phyloP scores from a whole-genome alignment of 2,329 filamentous ascomycete species.

The Calonectria fujianensis region DNA sequence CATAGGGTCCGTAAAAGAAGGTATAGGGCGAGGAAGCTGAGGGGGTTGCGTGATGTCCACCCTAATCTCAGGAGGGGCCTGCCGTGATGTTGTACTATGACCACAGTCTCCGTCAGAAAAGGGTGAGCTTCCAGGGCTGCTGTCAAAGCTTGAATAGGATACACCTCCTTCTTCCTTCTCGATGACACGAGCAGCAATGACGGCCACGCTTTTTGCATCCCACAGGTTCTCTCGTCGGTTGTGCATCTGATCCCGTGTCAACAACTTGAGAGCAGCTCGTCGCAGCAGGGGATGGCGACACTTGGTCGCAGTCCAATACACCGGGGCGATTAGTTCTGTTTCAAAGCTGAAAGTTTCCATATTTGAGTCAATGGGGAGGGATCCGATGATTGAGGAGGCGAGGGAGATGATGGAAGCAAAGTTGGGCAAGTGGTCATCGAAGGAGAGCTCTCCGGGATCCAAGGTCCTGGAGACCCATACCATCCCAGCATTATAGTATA shows the following conservation, averaged over 20 bases:
- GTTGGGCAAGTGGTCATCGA: constrained; percentile 58
- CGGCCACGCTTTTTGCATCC: constrained; percentile 58
- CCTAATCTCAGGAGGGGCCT: constrained; percentile 31
- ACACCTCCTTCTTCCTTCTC: constrained; percentile 58
- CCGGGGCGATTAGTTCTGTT: constrained; percentile 63
- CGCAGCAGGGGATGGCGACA: constrained; percentile 65
- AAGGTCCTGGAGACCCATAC: constrained; percentile 60
- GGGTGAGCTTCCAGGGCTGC: neutral
- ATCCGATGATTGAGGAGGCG: constrained; percentile 55
- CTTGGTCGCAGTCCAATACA: constrained; percentile 64
- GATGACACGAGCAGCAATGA: constrained; percentile 60
- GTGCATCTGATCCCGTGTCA: constrained; percentile 57
- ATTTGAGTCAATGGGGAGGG: constrained; percentile 37
- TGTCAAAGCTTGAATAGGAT: neutral
- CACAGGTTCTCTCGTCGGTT: constrained; percentile 64
- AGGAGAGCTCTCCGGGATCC: constrained; percentile 57
- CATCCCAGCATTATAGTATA: constrained; percentile 60
- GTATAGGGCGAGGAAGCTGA: constrained; percentile 12
- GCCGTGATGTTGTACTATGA: neutral
- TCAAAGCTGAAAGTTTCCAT: constrained; percentile 63
- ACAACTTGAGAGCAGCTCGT: constrained; percentile 61
- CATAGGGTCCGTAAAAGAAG: constrained; percentile 47
- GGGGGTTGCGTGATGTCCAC: constrained; percentile 42
- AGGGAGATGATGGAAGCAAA: constrained; percentile 63
- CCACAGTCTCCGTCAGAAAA: neutral